phyloP scores from a whole-genome alignment of 257 asterid species.

The Leonotis leonurus region DNA sequence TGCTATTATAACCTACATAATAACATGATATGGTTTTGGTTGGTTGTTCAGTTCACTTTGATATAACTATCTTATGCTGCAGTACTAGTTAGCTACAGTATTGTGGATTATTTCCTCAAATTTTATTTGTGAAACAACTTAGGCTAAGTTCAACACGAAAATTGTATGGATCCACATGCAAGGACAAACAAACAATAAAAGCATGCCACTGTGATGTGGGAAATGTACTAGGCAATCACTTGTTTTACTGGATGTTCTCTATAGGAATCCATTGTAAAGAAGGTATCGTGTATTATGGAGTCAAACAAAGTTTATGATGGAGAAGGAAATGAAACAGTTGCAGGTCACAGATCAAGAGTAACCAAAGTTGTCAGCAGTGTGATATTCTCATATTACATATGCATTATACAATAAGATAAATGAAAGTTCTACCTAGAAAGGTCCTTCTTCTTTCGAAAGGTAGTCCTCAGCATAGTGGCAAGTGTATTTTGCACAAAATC shows the following conservation, averaged over 20 bases:
- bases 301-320: neutral
- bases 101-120: neutral
- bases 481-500: constrained; percentile 95
- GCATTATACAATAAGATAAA: neutral
- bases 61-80: neutral
- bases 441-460: constrained; percentile 93
- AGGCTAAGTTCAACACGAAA: neutral
- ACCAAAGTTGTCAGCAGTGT: neutral
- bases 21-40: neutral
- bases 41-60: no score
- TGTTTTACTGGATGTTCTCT: no score
- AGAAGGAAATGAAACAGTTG: neutral
- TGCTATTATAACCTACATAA: neutral
- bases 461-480: constrained; percentile 82
- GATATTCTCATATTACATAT: constrained; percentile 11
- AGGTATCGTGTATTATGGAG: neutral
- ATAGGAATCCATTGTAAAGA: neutral
- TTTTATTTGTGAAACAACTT: neutral
- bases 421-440: constrained; percentile 60
- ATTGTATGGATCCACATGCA: neutral
- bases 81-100: neutral
- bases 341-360: neutral
- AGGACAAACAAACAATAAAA: neutral
- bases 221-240: no score
- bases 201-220: no score